Conservation (phyloP, 345 rosid genomes). For the Salix udensis region DNA sequence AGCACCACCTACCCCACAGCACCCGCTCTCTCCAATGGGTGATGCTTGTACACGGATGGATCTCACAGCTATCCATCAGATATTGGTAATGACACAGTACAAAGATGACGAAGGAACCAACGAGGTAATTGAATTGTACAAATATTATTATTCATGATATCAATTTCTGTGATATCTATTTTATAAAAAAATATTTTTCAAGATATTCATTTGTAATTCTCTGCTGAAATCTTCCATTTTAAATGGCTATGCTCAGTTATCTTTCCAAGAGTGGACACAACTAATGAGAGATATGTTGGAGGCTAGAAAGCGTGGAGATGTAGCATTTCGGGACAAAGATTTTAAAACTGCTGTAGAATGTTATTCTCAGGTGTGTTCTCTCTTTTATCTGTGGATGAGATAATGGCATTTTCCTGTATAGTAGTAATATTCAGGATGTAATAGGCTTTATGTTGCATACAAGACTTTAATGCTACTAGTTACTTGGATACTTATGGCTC, state of each 20-base stretch:
- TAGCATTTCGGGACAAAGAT: constrained; percentile 65
- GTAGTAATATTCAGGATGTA: background rate
- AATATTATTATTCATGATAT: background rate
- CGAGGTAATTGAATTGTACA: constrained; percentile 48
- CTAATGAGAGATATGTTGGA: constrained; percentile 85
- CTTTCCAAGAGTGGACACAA: constrained; percentile 96
- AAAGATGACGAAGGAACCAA: constrained; percentile 84
- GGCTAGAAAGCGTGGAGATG: constrained; percentile 82
- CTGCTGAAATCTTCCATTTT: constrained; percentile 14
- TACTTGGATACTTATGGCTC: background rate
- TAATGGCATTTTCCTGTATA: background rate
- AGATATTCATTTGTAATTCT: background rate
- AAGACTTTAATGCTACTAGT: background rate
- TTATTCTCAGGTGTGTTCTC: constrained; percentile 63
- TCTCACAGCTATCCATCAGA: constrained; percentile 82
- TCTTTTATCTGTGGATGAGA: background rate
- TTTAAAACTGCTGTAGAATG: constrained; percentile 68
- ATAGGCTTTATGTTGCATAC: background rate
- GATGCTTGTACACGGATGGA: constrained; percentile 82
- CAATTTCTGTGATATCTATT: background rate
- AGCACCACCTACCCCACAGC: constrained; percentile 58
- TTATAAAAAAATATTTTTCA: no score
- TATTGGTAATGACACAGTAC: constrained; percentile 70
- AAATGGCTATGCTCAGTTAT: constrained; percentile 41
- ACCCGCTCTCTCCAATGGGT: constrained; percentile 62